Percentiles rank a stretch among this genome's conserved stretches.
phyloP scores from a whole-genome alignment of 192 early-diverging fungal species.

The Phlyctochytrium arcticum region DNA sequence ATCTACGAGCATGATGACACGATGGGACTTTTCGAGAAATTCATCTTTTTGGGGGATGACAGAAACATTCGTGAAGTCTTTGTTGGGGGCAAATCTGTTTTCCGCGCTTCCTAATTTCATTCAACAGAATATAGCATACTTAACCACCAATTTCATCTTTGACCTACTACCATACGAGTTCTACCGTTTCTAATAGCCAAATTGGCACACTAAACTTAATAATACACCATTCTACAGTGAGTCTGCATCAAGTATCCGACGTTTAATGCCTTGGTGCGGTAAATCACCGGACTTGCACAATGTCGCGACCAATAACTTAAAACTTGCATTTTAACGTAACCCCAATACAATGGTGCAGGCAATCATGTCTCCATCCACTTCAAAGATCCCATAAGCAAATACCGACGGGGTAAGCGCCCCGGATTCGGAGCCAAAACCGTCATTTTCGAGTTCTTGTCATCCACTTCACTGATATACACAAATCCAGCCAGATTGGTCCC shows the following conservation, averaged over 20 bases:
- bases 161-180: no score
- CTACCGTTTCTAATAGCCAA: no score
- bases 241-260: no score
- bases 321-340: no score
- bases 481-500: slow-evolving; percentile 71
- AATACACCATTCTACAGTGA: no score
- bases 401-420: slow-evolving; percentile 78
- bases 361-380: slow-evolving; percentile 99
- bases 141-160: no score
- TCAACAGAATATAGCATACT: no score
- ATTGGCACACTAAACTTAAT: no score
- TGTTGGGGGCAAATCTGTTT: slow-evolving; percentile 61
- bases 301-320: no score
- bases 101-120: slow-evolving; percentile 2
- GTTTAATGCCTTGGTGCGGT: no score
- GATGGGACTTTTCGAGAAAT: slow-evolving; percentile 72
- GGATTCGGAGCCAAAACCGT: slow-evolving; percentile 84
- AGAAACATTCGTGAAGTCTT: slow-evolving; percentile 77
- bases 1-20: slow-evolving; percentile 59
- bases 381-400: slow-evolving; percentile 75
- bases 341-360: no score
- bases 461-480: slow-evolving; percentile 82
- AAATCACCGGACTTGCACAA: no score
- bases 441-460: slow-evolving; percentile 75
- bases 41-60: slow-evolving; percentile 88